Conservation (phyloP, 306 rosid species). For the Lathyrus aphaca region DNA sequence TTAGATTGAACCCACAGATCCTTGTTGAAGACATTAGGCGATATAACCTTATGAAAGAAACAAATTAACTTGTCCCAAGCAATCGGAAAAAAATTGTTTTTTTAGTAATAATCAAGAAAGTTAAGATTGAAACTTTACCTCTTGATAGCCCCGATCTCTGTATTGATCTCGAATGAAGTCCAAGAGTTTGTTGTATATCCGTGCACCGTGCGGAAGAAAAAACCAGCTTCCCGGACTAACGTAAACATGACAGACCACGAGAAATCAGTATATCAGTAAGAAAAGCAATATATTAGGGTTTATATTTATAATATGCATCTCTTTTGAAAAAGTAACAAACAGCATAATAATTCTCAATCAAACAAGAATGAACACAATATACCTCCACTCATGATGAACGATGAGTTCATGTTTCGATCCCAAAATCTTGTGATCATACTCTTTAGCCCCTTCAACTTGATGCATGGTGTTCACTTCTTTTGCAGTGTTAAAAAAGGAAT, state of each 20-base stretch:
- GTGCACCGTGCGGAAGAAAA: slow-evolving; percentile 86
- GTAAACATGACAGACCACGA: neutral
- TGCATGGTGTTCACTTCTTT: slow-evolving; percentile 43
- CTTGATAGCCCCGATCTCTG: slow-evolving; percentile 82
- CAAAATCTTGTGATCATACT: slow-evolving; percentile 82
- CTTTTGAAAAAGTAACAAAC: too few species aligned
- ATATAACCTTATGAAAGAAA: slow-evolving; percentile 67
- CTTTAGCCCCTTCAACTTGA: slow-evolving; percentile 80
- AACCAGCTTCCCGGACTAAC: slow-evolving; percentile 98
- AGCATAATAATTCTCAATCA: slow-evolving; percentile 25
- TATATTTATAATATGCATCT: too few species aligned
- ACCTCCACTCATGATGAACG: slow-evolving; percentile 91
- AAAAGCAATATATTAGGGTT: too few species aligned
- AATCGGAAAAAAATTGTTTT: neutral
- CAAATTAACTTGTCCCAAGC: slow-evolving; percentile 1
- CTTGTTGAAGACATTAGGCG: slow-evolving; percentile 94
- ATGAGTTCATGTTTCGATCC: slow-evolving; percentile 91
- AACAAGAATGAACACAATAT: slow-evolving; percentile 22
- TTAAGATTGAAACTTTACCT: slow-evolving; percentile 54
- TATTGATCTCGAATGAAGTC: slow-evolving; percentile 73
- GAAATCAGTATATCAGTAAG: neutral
- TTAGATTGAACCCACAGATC: slow-evolving; percentile 93
- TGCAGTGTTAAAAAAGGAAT: too few species aligned
- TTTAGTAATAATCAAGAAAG: slow-evolving; percentile 17
- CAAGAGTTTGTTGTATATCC: slow-evolving; percentile 78